Percentiles rank a stretch among this genome's conserved stretches.
phyloP scores from a whole-genome alignment of 1,139 yeast species.

The Taiozyma sp. region DNA sequence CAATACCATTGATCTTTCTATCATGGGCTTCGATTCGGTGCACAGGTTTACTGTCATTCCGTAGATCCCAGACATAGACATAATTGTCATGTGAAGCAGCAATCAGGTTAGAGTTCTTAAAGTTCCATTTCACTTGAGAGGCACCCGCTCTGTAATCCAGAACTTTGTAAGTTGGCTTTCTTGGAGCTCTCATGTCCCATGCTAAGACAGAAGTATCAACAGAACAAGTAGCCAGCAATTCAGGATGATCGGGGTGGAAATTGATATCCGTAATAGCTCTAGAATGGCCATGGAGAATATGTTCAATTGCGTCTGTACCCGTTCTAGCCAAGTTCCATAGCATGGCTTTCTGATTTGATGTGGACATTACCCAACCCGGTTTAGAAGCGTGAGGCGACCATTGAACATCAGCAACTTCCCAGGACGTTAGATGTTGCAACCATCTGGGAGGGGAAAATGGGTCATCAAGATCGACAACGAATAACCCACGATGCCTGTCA shows the following conservation, averaged over 20 bases:
- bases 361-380: conserved; percentile 89
- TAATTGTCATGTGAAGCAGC: conserved; percentile 86
- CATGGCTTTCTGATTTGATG: conserved; percentile 91
- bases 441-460: conserved; percentile 94
- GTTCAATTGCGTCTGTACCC: conserved; percentile 74
- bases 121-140: conserved; percentile 92
- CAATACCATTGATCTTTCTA: conserved; percentile 85
- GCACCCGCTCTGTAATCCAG: conserved; percentile 97
- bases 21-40: conserved; percentile 66
- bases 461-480: conserved; percentile 88
- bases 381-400: conserved; percentile 90
- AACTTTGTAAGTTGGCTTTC: conserved; percentile 66
- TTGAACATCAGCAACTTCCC: conserved; percentile 99
- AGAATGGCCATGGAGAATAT: conserved; percentile 82
- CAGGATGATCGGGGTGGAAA: conserved; percentile 86
- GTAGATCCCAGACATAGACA: conserved; percentile 80
- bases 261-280: conserved; percentile 95
- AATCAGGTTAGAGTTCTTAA: conserved; percentile 64
- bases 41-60: conserved; percentile 78
- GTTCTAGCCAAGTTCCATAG: conserved; percentile 88
- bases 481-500: conserved; percentile 66
- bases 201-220: conserved; percentile 82
- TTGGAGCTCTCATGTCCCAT: conserved; percentile 88
- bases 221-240: conserved; percentile 87
- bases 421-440: conserved; percentile 86